These are phyloP conservation scores for Urochloa ruziziensis DNA, from an alignment of 176 grass and related monocot species.

Conservation along the genomic window DNA sequence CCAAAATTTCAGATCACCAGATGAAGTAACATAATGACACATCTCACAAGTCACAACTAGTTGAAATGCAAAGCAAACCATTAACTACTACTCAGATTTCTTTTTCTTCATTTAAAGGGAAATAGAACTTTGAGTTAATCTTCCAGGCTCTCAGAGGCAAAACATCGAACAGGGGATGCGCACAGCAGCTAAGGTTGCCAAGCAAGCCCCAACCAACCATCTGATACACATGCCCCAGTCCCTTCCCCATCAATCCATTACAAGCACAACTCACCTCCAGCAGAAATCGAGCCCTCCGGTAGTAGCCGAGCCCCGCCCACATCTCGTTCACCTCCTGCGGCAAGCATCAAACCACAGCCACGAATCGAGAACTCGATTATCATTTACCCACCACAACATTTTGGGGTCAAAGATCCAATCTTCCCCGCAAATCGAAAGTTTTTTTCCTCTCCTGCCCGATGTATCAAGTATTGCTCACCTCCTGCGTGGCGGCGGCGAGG, in stretches of 20 bases:
- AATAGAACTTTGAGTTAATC: not conserved
- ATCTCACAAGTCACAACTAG: too few species aligned
- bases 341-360: conserved; percentile 8
- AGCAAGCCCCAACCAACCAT: not conserved
- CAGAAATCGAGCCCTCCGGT: conserved; percentile 93
- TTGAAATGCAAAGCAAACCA: not conserved
- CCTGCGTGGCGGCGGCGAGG: conserved; percentile 85
- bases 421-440: not conserved
- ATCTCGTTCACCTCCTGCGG: conserved; percentile 92
- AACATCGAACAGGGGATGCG: conserved; percentile 14
- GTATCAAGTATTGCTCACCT: conserved; percentile 39
- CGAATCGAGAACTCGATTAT: not conserved
- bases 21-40: not conserved
- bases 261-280: conserved; percentile 54
- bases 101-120: not conserved
- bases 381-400: not conserved
- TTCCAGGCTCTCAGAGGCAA: conserved; percentile 1
- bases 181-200: not conserved
- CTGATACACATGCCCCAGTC: too few species aligned
- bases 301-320: conserved; percentile 97
- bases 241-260: not conserved
- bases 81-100: not conserved
- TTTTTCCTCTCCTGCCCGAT: not conserved
- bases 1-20: not conserved
- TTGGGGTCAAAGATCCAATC: not conserved